Evolutionary conservation across 2,329 filamentous ascomycete genomes (phyloP), one percentile per base, ranked within the genome.

Genomic region (Pseudogymnoascus sp.): DNA sequence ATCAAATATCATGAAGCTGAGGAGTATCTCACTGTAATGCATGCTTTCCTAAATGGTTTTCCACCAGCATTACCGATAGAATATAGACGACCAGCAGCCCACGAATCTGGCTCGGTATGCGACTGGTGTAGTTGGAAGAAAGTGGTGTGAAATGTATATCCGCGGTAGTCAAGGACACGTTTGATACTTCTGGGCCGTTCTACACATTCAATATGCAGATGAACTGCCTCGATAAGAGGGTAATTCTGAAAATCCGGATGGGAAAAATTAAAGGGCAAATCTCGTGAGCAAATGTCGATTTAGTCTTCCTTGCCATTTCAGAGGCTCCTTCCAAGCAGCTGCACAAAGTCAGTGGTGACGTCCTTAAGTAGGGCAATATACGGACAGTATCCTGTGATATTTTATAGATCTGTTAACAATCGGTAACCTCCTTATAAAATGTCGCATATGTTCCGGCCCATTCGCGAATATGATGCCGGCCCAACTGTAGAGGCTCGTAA

Each of bases 81-180:
- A 50, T 50, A 83, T 78, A 60, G 77, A 78, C 31, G 73, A 74
- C 69, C 69, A 71, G 59, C 70, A 69, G 60, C 73, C 72, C 4
- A 90, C 77, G 69, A 91, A 90, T 12, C 79, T 77, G 12, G 87
- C 87, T n/a, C 5, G 5, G 23, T 28, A 12, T 14, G 23, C 14
- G 21, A 28, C 12, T 16, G 12, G 1, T 16, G 7, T 50, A 50
- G 12, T 28, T 50, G 12, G 23, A 28, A 50, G 23, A 50, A 50
- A 2, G 44, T 50, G 1, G 44, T 50, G 44, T 50, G 44, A 28
- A 50, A 50, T n/a, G 1, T 28, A 50, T 28, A 23, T 25, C 11
- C 3, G 12, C 5, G 3, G 6, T 2, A 8, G 3, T 5, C 12
- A 28, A 28, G 2, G 14, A 14, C 23, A 50, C 44, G 44, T 2